These are phyloP conservation scores for Pseudocercospora vitis DNA, from an alignment of 2,329 filamentous ascomycete species.

Conservation along the genomic window DNA sequence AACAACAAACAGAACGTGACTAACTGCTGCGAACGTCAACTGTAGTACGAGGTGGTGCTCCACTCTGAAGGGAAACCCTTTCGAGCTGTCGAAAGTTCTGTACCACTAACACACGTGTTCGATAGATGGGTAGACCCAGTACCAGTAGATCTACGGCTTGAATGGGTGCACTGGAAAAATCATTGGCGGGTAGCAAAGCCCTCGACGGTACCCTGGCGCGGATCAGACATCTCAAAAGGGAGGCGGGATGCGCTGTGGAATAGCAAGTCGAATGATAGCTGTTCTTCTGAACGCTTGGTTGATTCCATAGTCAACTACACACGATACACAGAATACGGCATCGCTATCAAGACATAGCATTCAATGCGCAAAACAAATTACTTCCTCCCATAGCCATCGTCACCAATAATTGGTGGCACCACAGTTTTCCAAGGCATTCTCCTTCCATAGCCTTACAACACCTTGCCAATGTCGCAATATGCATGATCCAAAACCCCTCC, in stretches of 20 bases:
- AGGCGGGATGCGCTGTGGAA: neutral
- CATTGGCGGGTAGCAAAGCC: neutral
- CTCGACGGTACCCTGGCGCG: neutral
- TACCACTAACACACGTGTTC: neutral
- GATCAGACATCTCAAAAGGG: slow-evolving; percentile 1
- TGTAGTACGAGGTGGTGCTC: neutral
- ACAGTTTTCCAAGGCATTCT: neutral
- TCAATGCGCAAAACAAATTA: slow-evolving; percentile 3
- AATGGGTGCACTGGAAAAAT: neutral
- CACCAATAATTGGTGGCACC: neutral
- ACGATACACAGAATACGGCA: slow-evolving; percentile 1
- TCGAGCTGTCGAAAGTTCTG: neutral
- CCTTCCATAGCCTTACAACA: neutral
- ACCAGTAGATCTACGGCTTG: neutral
- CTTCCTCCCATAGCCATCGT: neutral
- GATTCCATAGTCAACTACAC: neutral
- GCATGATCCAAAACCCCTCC: neutral
- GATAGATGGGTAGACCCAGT: neutral
- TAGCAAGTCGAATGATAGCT: too few relatives aligned
- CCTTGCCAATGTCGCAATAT: neutral
- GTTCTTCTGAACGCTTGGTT: too few relatives aligned
- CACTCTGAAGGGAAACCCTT: neutral
- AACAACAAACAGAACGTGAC: too few relatives aligned
- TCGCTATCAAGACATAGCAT: slow-evolving; percentile 3
- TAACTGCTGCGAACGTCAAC: neutral